phyloP scores from a whole-genome alignment of 345 rosid species.

The Hypericum androsaemum region DNA sequence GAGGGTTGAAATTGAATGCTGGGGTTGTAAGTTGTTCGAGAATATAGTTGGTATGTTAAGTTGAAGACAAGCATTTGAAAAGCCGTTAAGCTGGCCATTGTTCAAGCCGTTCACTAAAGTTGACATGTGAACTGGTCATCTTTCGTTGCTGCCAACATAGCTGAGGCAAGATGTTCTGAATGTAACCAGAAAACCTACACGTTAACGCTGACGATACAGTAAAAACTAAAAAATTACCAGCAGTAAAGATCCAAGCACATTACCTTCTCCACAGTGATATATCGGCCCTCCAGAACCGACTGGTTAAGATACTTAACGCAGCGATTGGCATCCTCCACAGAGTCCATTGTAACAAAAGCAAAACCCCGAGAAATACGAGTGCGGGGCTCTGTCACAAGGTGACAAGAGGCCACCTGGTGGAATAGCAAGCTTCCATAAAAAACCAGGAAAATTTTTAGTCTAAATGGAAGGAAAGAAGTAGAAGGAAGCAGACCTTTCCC shows the following conservation, averaged over 20 bases:
- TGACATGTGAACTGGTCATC: constrained; percentile 79
- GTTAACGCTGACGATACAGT: constrained; percentile 46
- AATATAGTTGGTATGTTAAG: constrained; percentile 82
- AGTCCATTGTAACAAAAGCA: constrained; percentile 88
- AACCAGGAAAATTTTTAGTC: background rate
- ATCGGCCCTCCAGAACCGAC: constrained; percentile 88
- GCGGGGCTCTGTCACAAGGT: constrained; percentile 93
- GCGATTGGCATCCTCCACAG: constrained; percentile 67
- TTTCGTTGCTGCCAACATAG: constrained; percentile 97
- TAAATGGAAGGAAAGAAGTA: background rate
- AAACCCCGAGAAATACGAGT: constrained; percentile 92
- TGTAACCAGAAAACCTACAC: constrained; percentile 85
- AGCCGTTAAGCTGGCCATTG: constrained; percentile 92
- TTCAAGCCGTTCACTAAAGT: constrained; percentile 92
- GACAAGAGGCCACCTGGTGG: constrained; percentile 70
- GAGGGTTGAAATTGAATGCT: constrained; percentile 79
- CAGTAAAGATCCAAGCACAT: constrained; percentile 13
- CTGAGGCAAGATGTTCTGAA: constrained; percentile 91
- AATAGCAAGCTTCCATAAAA: constrained; percentile 5
- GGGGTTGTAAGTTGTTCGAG: constrained; percentile 74
- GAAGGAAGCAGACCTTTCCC: constrained; percentile 60
- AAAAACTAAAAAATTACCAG: constrained; percentile 10
- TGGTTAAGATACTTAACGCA: constrained; percentile 94
- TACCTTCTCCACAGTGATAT: constrained; percentile 98
- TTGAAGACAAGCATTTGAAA: constrained; percentile 89